These are phyloP conservation scores for Cryphonectria carpinicola DNA, from an alignment of 2,329 filamentous ascomycete species.

Conservation along the genomic window DNA sequence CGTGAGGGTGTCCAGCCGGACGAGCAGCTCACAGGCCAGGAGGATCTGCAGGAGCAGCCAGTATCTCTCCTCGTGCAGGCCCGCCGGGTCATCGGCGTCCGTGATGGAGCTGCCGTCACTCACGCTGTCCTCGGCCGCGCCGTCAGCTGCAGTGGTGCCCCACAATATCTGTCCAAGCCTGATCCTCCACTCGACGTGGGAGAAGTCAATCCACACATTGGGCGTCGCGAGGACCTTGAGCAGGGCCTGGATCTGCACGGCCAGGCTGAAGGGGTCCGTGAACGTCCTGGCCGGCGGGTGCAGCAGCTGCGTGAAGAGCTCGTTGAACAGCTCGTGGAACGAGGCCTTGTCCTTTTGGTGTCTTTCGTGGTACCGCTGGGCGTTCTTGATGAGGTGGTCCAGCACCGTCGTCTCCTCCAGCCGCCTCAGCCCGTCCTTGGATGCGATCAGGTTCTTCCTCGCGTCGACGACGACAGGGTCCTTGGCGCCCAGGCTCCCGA, in stretches of 20 bases:
- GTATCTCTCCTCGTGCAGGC: constrained; percentile 65
- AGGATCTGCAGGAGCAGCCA: constrained; percentile 70
- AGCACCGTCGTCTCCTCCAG: constrained; percentile 62
- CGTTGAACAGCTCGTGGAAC: constrained; percentile 63
- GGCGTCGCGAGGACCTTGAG: constrained; percentile 67
- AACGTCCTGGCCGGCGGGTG: constrained; percentile 58
- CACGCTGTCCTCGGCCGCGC: constrained; percentile 57
- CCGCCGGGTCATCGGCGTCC: constrained; percentile 51
- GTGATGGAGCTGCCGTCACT: constrained; percentile 57
- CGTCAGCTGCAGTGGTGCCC: constrained; percentile 56
- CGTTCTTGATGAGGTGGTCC: constrained; percentile 61
- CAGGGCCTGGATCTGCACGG: constrained; percentile 71
- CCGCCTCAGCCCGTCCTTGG: constrained; percentile 57
- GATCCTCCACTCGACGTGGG: constrained; percentile 75
- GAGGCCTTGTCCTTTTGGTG: constrained; percentile 53
- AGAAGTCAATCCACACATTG: constrained; percentile 76
- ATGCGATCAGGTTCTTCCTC: constrained; percentile 59
- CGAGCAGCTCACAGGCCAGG: constrained; percentile 66
- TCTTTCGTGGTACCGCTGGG: constrained; percentile 58
- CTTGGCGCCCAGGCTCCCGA: constrained; percentile 59
- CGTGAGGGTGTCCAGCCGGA: constrained; percentile 66
- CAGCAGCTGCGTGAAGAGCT: constrained; percentile 64
- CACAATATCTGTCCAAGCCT: constrained; percentile 73
- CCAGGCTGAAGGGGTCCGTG: constrained; percentile 64
- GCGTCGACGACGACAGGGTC: constrained; percentile 60